Evolutionary conservation across 352 stramenopile species (phyloP).

Genomic region (Globisporangium nodosum): DNA sequence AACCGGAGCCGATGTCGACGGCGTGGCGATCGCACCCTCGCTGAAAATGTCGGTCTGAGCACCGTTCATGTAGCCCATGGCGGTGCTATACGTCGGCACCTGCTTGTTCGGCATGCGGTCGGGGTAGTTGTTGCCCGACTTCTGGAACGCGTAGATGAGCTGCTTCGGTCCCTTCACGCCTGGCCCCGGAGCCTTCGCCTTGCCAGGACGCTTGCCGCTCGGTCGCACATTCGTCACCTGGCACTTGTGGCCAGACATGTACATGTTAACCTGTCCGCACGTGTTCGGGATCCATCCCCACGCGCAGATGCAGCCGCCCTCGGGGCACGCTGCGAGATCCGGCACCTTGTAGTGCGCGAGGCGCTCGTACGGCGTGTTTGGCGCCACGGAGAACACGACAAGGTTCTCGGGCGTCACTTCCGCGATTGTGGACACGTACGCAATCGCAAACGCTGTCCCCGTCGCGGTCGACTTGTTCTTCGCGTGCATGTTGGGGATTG

Average conservation of each 20-base stretch:
- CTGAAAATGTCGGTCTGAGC: constrained; percentile 3
- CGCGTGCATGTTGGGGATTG: not conserved
- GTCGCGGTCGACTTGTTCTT: not conserved
- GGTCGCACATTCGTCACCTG: not conserved
- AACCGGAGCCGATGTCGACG: not conserved
- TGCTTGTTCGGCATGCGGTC: constrained; percentile 2
- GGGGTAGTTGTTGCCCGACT: not conserved
- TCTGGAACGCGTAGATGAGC: constrained; percentile 6
- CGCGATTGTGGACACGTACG: constrained; percentile 1
- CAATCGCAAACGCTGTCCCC: not conserved
- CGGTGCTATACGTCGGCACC: constrained; percentile 1
- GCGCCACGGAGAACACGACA: constrained; percentile 1
- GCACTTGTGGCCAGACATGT: constrained; percentile 4
- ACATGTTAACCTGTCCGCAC: constrained; percentile 3
- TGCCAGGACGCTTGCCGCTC: not conserved
- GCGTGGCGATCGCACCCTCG: not conserved
- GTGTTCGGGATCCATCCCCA: constrained; percentile 1
- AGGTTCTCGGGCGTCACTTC: constrained; percentile 2
- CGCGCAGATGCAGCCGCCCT: constrained; percentile 2
- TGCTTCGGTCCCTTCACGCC: not conserved
- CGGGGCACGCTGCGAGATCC: not conserved
- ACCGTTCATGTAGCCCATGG: constrained; percentile 1
- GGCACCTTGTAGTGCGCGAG: constrained; percentile 1
- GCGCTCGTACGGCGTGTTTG: constrained; percentile 2
- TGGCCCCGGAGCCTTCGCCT: not conserved